A percentile compares a stretch with the other conserved stretches of the same genome.
These are phyloP conservation scores for Xylariales sp. DNA, from an alignment of 2,329 filamentous ascomycete species.

Conservation along the genomic window DNA sequence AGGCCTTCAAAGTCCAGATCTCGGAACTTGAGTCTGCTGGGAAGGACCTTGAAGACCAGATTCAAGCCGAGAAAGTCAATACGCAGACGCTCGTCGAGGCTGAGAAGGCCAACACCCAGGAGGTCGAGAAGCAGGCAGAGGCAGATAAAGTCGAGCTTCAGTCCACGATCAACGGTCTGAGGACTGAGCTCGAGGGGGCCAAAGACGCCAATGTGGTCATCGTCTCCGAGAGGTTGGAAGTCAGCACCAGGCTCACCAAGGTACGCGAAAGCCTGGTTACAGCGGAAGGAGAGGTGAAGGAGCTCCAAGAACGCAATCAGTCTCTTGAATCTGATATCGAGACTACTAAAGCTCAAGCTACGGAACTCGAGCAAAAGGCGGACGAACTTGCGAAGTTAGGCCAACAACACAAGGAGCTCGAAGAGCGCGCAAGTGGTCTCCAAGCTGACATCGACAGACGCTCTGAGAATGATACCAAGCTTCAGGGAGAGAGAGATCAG, in stretches of 20 bases:
- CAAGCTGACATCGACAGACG: slow-evolving; percentile 22
- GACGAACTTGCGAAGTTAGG: slow-evolving; percentile 22
- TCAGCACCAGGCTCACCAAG: slow-evolving; percentile 1
- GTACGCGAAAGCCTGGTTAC: neutral
- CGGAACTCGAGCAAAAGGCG: slow-evolving; percentile 18
- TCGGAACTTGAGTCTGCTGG: slow-evolving; percentile 5
- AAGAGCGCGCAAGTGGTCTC: slow-evolving; percentile 18
- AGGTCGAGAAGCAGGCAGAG: slow-evolving; percentile 14
- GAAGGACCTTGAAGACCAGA: slow-evolving; percentile 14
- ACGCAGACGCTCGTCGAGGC: slow-evolving; percentile 9
- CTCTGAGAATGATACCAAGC: slow-evolving; percentile 1
- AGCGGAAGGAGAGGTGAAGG: slow-evolving; percentile 11
- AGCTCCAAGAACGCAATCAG: slow-evolving; percentile 17
- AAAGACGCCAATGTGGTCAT: slow-evolving; percentile 7
- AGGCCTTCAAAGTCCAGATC: neutral
- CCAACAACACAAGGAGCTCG: slow-evolving; percentile 21
- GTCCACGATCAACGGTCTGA: slow-evolving; percentile 1
- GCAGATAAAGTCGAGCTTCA: slow-evolving; percentile 15
- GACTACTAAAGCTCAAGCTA: slow-evolving; percentile 13
- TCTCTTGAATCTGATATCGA: slow-evolving; percentile 19
- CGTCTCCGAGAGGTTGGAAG: slow-evolving; percentile 6
- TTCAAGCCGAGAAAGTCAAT: slow-evolving; percentile 8
- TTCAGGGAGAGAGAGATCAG: slow-evolving; percentile 12
- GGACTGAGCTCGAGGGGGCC: slow-evolving; percentile 9
- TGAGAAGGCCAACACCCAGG: slow-evolving; percentile 10